phyloP scores from a whole-genome alignment of 129 eudicot species.

The Deinandra increscens region DNA sequence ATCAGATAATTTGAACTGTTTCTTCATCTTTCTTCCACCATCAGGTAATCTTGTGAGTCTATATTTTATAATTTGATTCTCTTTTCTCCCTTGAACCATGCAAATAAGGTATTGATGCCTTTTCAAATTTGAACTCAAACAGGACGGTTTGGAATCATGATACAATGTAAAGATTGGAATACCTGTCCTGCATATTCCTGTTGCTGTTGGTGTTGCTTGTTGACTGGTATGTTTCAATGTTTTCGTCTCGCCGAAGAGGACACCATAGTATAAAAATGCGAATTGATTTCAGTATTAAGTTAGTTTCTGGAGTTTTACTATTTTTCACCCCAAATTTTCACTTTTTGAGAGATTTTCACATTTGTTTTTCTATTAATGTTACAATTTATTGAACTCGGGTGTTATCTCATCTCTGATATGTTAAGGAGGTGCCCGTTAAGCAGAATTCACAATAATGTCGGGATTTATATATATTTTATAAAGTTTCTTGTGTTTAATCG shows the following conservation, averaged over 20 bases:
- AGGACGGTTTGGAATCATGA: too few species aligned
- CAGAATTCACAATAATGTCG: neutral
- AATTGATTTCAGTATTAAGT: constrained; percentile 1
- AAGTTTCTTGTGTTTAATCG: neutral
- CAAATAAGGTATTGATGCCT: too few species aligned
- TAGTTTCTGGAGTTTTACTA: constrained; percentile 2
- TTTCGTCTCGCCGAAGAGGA: too few species aligned
- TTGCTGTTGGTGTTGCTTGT: too few species aligned
- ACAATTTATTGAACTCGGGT: neutral
- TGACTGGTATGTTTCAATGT: too few species aligned
- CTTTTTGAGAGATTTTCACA: neutral
- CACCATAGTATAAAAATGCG: neutral
- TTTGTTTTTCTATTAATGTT: neutral
- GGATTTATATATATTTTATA: neutral
- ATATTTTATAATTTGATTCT: too few species aligned
- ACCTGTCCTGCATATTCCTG: too few species aligned
- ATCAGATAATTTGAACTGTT: constrained; percentile 28
- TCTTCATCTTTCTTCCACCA: too few species aligned
- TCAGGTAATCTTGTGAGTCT: neutral
- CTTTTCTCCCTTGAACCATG: too few species aligned
- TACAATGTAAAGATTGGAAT: too few species aligned
- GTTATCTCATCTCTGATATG: neutral
- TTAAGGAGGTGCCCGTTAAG: neutral
- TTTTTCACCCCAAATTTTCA: neutral
- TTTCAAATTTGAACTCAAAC: too few species aligned